A percentile compares a stretch with the other conserved stretches of the same genome.
Conservation (phyloP, 495 filamentous ascomycete genomes). For the Sabuloglossum arenarium region DNA sequence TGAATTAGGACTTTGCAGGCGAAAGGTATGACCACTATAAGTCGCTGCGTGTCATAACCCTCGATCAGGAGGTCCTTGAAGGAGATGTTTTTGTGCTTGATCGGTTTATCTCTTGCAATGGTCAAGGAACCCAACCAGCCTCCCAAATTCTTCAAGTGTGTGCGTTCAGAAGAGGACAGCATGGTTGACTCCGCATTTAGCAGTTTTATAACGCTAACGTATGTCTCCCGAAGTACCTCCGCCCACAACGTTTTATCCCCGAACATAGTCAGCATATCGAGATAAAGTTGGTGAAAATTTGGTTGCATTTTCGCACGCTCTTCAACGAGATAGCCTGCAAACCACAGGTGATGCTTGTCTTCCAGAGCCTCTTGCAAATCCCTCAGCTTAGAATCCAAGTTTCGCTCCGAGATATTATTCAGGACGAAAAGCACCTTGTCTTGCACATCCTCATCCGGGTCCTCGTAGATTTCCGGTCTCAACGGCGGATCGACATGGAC, state of each 20-base stretch:
- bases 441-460: slow-evolving; percentile 64
- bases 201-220: slow-evolving; percentile 59
- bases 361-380: slow-evolving; percentile 62
- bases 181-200: slow-evolving; percentile 76
- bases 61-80: slow-evolving; percentile 91
- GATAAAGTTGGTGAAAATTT: slow-evolving; percentile 83
- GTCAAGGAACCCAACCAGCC: slow-evolving; percentile 88
- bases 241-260: slow-evolving; percentile 56
- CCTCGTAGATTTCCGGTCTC: slow-evolving; percentile 38
- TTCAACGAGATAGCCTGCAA: slow-evolving; percentile 86
- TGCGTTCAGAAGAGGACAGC: slow-evolving; percentile 56
- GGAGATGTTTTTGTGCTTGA: slow-evolving; percentile 89
- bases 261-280: slow-evolving; percentile 72
- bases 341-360: slow-evolving; percentile 80
- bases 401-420: slow-evolving; percentile 85
- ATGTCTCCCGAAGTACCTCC: slow-evolving; percentile 87
- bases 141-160: slow-evolving; percentile 77
- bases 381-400: slow-evolving; percentile 58
- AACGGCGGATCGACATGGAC: slow-evolving; percentile 50
- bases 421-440: slow-evolving; percentile 90
- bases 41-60: slow-evolving; percentile 70
- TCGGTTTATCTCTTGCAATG: slow-evolving; percentile 81
- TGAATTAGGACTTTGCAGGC: slow-evolving; percentile 85
- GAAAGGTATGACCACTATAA: slow-evolving; percentile 85
- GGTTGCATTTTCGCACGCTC: slow-evolving; percentile 91